Conservation (phyloP, 179 eudicot genomes). For the Spergularia azorica region DNA sequence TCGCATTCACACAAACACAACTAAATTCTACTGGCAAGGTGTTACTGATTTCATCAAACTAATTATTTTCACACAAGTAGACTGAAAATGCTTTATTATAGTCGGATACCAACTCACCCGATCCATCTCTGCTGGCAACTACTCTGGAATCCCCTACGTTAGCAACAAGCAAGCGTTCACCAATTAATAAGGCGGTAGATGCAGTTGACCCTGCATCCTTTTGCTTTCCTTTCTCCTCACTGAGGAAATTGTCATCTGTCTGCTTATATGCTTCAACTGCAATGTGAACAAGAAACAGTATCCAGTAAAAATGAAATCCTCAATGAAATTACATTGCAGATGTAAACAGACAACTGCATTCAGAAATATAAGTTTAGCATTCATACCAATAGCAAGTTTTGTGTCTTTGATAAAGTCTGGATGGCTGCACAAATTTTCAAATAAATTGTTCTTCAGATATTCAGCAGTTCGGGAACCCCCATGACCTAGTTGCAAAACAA, state of each 20-base stretch:
- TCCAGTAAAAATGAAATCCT: not conserved
- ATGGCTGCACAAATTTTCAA: conserved; percentile 62
- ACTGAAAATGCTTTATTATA: not conserved
- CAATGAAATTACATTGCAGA: not conserved
- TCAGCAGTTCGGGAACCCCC: conserved; percentile 80
- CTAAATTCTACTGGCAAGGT: too few species aligned
- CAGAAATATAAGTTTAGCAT: not conserved
- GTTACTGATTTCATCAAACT: not conserved
- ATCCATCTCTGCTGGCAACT: conserved; percentile 69
- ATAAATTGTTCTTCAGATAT: conserved; percentile 72
- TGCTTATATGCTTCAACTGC: conserved; percentile 65
- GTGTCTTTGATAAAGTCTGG: conserved; percentile 72
- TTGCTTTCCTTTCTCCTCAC: conserved; percentile 55
- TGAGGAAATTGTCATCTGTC: conserved; percentile 61
- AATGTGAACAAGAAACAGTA: not conserved
- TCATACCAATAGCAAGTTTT: conserved; percentile 66
- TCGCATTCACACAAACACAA: too few species aligned
- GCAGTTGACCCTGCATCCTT: conserved; percentile 88
- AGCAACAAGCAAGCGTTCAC: conserved; percentile 64
- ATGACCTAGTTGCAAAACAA: conserved; percentile 48
- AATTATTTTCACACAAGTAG: not conserved
- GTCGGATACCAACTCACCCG: conserved; percentile 27
- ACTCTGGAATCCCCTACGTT: conserved; percentile 87
- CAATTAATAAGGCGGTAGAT: conserved; percentile 66
- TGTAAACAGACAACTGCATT: not conserved